Evolutionary conservation across 257 asterid genomes (phyloP).

Genomic region (Pogostemon cablin): DNA sequence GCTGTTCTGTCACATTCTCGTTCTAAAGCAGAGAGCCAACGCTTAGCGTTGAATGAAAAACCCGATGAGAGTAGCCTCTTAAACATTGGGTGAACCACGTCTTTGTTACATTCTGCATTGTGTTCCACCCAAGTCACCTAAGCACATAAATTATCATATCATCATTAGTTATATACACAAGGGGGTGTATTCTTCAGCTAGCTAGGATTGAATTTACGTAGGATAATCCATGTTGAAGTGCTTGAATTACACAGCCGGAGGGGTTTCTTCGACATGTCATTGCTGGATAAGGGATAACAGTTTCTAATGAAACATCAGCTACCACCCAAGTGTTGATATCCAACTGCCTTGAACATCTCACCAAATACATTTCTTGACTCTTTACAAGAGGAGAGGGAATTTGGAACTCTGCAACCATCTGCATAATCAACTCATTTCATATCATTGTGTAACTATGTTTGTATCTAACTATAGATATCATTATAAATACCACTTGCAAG

Average conservation of each 20-base stretch:
- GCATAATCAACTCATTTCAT: constrained; percentile 6
- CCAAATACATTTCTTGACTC: constrained; percentile 49
- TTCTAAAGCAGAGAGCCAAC: constrained; percentile 60
- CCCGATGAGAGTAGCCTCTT: constrained; percentile 36
- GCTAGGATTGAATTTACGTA: constrained; percentile 28
- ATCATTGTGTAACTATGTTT: background rate
- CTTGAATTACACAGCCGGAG: constrained; percentile 63
- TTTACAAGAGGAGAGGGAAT: constrained; percentile 54
- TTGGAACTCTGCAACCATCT: constrained; percentile 56
- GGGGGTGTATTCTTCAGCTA: background rate
- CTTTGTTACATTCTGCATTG: constrained; percentile 33
- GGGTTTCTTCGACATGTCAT: constrained; percentile 48
- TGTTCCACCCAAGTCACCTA: constrained; percentile 73
- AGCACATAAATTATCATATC: background rate
- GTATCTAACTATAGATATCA: background rate
- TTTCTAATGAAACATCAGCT: constrained; percentile 59
- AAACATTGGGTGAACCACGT: constrained; percentile 31
- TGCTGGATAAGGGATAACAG: constrained; percentile 43
- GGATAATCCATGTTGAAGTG: constrained; percentile 46
- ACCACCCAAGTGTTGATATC: constrained; percentile 51
- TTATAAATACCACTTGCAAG: constrained; percentile 52
- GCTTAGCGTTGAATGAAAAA: constrained; percentile 45
- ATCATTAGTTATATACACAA: too few relatives aligned
- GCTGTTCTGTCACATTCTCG: constrained; percentile 41
- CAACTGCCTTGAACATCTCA: constrained; percentile 48